A percentile compares a stretch with the other conserved stretches of the same genome.
phyloP scores from a whole-genome alignment of 2,329 filamentous ascomycete species.

The Paramyrothecium roridum region DNA sequence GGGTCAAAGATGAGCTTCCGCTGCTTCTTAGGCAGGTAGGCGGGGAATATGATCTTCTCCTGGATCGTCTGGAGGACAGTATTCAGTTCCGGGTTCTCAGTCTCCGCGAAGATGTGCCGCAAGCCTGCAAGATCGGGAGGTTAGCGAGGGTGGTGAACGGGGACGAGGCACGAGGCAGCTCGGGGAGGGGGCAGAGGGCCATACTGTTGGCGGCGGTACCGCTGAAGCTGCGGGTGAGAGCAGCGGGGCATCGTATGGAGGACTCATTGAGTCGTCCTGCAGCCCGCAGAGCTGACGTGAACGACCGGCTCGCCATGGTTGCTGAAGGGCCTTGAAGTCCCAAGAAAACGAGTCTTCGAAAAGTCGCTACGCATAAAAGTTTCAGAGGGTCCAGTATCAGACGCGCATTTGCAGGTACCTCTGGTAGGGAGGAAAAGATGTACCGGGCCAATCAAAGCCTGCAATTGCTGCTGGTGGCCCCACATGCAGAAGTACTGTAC shows the following conservation, averaged over 20 bases:
- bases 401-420: background rate
- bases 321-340: background rate
- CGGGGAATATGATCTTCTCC: constrained; percentile 58
- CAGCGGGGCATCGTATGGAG: background rate
- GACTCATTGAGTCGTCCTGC: constrained; percentile 9
- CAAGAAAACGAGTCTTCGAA: background rate
- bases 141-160: constrained; percentile 9
- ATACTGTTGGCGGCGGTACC: constrained; percentile 25
- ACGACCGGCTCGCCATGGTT: constrained; percentile 15
- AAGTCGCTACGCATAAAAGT: constrained; percentile 7
- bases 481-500: background rate
- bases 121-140: constrained; percentile 20
- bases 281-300: constrained; percentile 21
- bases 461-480: constrained; percentile 10
- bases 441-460: constrained; percentile 33
- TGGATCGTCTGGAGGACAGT: constrained; percentile 49
- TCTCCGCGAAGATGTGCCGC: constrained; percentile 43
- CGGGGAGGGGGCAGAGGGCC: constrained; percentile 1
- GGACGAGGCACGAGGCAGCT: constrained; percentile 1
- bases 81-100: constrained; percentile 53
- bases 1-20: constrained; percentile 48
- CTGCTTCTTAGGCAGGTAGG: constrained; percentile 52
- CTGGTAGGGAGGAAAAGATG: constrained; percentile 19
- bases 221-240: constrained; percentile 21
- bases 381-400: constrained; percentile 6